Base-by-base conservation (phyloP, 169 alveolate species). In the Plasmodium inui region DNA sequence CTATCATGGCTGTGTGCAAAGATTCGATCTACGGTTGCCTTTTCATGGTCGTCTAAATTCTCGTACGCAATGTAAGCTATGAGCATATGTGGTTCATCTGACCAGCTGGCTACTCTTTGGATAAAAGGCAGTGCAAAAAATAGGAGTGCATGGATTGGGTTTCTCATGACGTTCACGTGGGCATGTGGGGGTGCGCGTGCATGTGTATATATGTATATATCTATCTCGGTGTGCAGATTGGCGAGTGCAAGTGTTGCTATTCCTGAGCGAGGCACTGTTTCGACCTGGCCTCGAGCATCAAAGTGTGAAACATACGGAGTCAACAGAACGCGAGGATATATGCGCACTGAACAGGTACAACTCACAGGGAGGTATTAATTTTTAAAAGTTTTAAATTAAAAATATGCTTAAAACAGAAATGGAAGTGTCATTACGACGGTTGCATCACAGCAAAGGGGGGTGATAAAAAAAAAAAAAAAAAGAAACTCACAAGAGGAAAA, bases 21-120 rank as follows among this genome's bases (percentile, higher is more conserved):
- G 19, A 84, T 84, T 41, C 73, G 44, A 55, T 84, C 78, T 6
- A 84, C 5, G 34, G 55, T 84, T 46, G n/a, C 71, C 72, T 32
- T 67, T 67, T 84, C 76, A 32, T 10, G 14, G 32, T 67, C 83
- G 57, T n/a, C 71, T 71, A 84, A 84, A 44, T 37, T 70, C 10
- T 32, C 12, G 76, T 70, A 70, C 17, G 92, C 92, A 22, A 84
- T 84, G 28, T 70, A 10, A 46, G 76, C 76, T 70, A 84, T 70
- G 17, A 84, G 55, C 92, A 84, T 84, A 19, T 84, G 92, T 10
- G 83, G 83, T 71, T 84, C 92, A 71, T 84, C 92, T 12, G 92
- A 84, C 92, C 92, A 84, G 73, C 61, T 19, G n/a, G 55, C 76
- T 12, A 70, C 78, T 19, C 41, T 71, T 39, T 84, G 50, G 53